Conservation (phyloP, 2,329 filamentous ascomycete genomes). For the Botrytis medusae region DNA sequence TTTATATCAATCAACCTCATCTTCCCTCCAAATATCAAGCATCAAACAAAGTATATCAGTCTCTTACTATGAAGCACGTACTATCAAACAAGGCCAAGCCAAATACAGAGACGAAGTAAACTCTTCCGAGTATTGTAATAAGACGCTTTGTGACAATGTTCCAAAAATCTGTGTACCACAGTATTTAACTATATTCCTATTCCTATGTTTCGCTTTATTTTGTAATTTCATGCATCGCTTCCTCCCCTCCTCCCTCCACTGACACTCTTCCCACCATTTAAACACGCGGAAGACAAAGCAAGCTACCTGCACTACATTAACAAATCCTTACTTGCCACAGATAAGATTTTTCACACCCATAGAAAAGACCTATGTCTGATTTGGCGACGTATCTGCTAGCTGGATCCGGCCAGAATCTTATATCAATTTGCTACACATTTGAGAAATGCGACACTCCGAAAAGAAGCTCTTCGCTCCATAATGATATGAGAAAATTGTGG, state of each 20-base stretch:
- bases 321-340: constrained; percentile 6
- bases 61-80: neutral
- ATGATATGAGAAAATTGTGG: constrained; percentile 12
- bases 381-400: neutral
- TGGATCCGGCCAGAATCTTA: neutral
- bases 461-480: constrained; percentile 7
- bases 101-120: neutral
- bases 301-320: constrained; percentile 5
- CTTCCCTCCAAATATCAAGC: neutral
- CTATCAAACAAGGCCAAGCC: neutral
- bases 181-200: constrained; percentile 14
- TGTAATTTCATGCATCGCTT: neutral
- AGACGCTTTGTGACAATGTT: neutral
- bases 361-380: neutral
- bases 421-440: constrained; percentile 1
- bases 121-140: neutral
- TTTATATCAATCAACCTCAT: neutral
- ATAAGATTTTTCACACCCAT: constrained; percentile 5
- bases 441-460: constrained; percentile 16
- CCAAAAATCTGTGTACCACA: neutral
- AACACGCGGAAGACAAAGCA: neutral
- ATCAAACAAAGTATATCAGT: neutral
- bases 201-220: constrained; percentile 11
- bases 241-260: neutral
- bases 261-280: neutral